Conservation (phyloP, 495 filamentous ascomycete species). For the Tuber borchii region DNA sequence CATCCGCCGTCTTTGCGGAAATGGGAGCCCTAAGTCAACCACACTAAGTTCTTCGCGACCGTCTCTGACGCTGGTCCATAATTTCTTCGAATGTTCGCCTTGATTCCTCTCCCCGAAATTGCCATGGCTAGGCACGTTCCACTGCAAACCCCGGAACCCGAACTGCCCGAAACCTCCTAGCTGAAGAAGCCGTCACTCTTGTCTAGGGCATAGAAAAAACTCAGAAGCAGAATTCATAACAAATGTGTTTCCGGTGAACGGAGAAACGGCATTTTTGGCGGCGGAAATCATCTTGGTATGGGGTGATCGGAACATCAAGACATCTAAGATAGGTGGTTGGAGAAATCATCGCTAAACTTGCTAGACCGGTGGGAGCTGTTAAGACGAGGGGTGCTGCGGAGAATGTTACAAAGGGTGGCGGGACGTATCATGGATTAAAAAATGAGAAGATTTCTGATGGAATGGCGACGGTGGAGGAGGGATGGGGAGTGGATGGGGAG, state of each 20-base stretch:
- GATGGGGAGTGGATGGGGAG: slow-evolving; percentile 37
- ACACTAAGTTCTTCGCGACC: slow-evolving; percentile 65
- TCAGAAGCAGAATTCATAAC: slow-evolving; percentile 50
- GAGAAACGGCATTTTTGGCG: slow-evolving; percentile 9
- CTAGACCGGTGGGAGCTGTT: slow-evolving; percentile 19
- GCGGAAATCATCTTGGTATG: slow-evolving; percentile 26
- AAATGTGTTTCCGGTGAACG: slow-evolving; percentile 23
- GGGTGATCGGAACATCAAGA: slow-evolving; percentile 16
- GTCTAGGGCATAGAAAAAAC: slow-evolving; percentile 65
- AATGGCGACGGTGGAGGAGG: slow-evolving; percentile 21
- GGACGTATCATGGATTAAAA: slow-evolving; percentile 33
- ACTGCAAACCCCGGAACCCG: slow-evolving; percentile 58
- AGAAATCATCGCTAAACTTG: slow-evolving; percentile 31
- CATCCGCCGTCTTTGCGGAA: background rate
- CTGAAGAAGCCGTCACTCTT: slow-evolving; percentile 68
- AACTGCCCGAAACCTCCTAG: slow-evolving; percentile 72
- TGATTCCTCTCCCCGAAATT: slow-evolving; percentile 65
- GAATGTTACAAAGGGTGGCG: slow-evolving; percentile 30
- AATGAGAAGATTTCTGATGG: slow-evolving; percentile 20
- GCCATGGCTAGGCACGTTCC: slow-evolving; percentile 56
- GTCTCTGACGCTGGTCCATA: slow-evolving; percentile 71
- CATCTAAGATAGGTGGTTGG: slow-evolving; percentile 30
- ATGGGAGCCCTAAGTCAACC: slow-evolving; percentile 1
- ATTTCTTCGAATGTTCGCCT: slow-evolving; percentile 86
- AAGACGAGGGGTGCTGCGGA: slow-evolving; percentile 28